Base-by-base conservation (phyloP, 345 rosid genomes). In the Citrus medica region DNA sequence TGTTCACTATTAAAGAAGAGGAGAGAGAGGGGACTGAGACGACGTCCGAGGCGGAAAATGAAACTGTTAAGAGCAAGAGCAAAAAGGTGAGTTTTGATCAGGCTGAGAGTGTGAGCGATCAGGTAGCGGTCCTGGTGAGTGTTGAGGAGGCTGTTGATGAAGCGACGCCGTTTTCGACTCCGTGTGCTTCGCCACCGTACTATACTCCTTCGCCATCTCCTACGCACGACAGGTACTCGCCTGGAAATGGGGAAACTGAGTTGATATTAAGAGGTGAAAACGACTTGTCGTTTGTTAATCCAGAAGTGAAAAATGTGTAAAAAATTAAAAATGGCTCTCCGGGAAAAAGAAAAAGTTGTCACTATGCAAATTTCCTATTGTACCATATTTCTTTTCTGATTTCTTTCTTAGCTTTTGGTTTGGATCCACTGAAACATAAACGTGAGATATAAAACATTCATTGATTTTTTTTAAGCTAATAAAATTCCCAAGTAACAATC, bases 121-220 rank as follows among this genome's bases (percentile, higher is more conserved):
- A 67, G 27, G 35, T 63, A 22, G 82, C 5, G 33, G 69, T 30
- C 12, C 58, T 40, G 67, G 59, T 17, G 63, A 74, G 67, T 32
- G 55, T 40, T 28, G 37, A 17, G 19, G 61, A 25, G 64, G 25
- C 10, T 9, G 67, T 58, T 24, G 83, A 73, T 19, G 88, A 75
- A 63, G 55, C 74, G 81, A 91, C 98, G 74, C 94, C 97, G 79
- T 92, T 85, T 78, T 86, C 88, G 12, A 92, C 98, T 22, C 97
- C 97, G 0, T 88, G 90, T 76, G 89, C 83, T 63, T 92, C 94
- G 58, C 92, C 94, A 2, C 77, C 83, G 27, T 85, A 82, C 78
- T 86, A 79, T 51, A 89, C 92, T 35, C 94, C 94, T n/a, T 79
- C 92, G 19, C 90, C 89, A 7, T 91, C 98, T 71, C 98, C 95